These are phyloP conservation scores for Phlyctochytrium arcticum DNA, from an alignment of 192 early-diverging fungal species.

Conservation along the genomic window DNA sequence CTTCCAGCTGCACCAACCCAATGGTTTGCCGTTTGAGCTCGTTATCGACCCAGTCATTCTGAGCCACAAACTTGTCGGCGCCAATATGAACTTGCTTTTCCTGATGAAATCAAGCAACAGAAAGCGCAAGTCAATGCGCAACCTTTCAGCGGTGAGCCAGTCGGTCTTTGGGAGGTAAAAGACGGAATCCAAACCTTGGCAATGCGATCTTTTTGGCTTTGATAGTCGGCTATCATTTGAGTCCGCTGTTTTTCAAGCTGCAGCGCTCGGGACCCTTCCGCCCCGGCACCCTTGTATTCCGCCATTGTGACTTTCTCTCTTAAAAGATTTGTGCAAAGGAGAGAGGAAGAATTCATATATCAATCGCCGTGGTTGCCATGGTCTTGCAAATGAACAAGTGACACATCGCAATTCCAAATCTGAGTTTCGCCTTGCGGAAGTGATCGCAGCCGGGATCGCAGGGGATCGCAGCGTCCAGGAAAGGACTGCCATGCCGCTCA, in stretches of 20 bases:
- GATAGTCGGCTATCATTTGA: slow-evolving; percentile 65
- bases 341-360: too few relatives aligned
- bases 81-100: slow-evolving; percentile 66
- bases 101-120: slow-evolving; percentile 21
- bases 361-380: too few relatives aligned
- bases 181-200: slow-evolving; percentile 39
- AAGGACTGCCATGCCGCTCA: too few relatives aligned
- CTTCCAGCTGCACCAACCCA: slow-evolving; percentile 82
- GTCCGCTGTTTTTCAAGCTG: slow-evolving; percentile 68
- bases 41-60: slow-evolving; percentile 72
- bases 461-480: too few relatives aligned
- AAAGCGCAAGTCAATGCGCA: neutral
- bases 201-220: slow-evolving; percentile 70
- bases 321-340: too few relatives aligned
- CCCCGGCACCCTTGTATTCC: slow-evolving; percentile 21
- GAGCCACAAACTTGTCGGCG: slow-evolving; percentile 73
- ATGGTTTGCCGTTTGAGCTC: slow-evolving; percentile 85
- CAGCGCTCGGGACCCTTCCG: slow-evolving; percentile 45
- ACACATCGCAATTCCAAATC: too few relatives aligned
- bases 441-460: too few relatives aligned
- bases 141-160: neutral
- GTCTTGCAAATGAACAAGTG: too few relatives aligned
- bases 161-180: neutral
- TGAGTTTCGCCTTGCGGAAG: too few relatives aligned
- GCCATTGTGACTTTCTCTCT: slow-evolving; percentile 5